Evolutionary conservation across 202 grass and related monocot species (phyloP), one percentile per base, ranked within the genome.

Genomic region (Schoenoplectus triqueter): DNA sequence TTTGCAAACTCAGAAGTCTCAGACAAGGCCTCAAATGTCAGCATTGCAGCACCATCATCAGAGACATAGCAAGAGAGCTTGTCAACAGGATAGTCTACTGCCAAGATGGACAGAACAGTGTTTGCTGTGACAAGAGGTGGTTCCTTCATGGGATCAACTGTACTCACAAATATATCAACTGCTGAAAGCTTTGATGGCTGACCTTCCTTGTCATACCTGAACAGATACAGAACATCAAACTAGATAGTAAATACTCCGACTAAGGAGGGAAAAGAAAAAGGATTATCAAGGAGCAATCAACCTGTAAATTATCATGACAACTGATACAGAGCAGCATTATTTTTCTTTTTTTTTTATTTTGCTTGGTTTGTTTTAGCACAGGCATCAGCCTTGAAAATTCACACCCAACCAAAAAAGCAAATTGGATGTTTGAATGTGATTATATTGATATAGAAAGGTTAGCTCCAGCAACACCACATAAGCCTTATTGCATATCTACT

Each of bases 1-100:
- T 97, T 97, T 85, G 94, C 94, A 89, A 97, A 97, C 88, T 97
- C 94, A 66, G 94, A 97, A 82, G 94, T 97, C 87, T 97, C 94
- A 45, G 94, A 97, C 65, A 97, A 73, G 85, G 83, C 92, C 90
- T 97, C 94, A 20, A 97, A 97, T 11, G 94, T 97, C 15, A 97
- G 88, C 94, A 97, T 97, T 6, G 94, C 94, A 77, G 94, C 94
- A 89, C 94, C 94, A 89, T 97, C 94, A 87, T 97, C 94, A 92
- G 94, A 97, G 79, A 97, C 94, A 86, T 97, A 94, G 83, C 94
- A 97, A 80, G 94, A 97, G 18, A 97, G 63, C 80, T 94, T 97
- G 8, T 94, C 92, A 31, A 97, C 88, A 0, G 94, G 94, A 86
- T 97, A 97, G 80, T 97, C 94, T 46, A 97, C 90, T 0, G 94